Conservation (phyloP, 352 stramenopile genomes). For the Globisporangium sylvaticum region DNA sequence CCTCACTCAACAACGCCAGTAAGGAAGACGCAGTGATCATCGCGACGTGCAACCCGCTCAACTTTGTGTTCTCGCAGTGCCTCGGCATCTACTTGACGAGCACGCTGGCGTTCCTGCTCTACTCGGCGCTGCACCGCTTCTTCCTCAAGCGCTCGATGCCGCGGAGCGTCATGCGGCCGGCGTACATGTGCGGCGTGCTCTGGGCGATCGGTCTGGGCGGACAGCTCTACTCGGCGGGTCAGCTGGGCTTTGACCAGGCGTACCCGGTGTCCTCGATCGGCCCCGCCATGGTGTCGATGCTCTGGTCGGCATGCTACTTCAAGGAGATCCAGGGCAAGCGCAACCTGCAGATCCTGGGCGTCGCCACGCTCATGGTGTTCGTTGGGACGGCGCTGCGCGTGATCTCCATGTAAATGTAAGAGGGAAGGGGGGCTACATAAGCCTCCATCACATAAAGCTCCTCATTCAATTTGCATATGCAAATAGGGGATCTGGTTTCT, state of each 20-base stretch:
- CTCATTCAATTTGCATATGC: too few species aligned
- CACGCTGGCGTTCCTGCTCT: constrained; percentile 70
- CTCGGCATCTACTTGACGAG: constrained; percentile 78
- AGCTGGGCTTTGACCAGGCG: constrained; percentile 77
- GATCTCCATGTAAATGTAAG: constrained; percentile 26
- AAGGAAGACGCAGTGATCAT: constrained; percentile 25
- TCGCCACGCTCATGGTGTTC: constrained; percentile 63
- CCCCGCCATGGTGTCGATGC: constrained; percentile 79
- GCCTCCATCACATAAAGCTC: background rate
- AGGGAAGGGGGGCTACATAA: too few species aligned
- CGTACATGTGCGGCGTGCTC: constrained; percentile 74
- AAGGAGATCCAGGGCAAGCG: constrained; percentile 70
- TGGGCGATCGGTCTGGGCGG: constrained; percentile 67
- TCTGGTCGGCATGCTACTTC: constrained; percentile 81
- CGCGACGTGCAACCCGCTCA: constrained; percentile 69
- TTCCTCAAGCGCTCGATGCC: constrained; percentile 74
- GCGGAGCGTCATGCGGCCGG: constrained; percentile 73
- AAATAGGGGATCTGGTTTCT: background rate
- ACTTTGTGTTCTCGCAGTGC: constrained; percentile 84
- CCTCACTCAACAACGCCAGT: background rate
- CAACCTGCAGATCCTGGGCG: constrained; percentile 55
- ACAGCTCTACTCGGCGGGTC: constrained; percentile 69
- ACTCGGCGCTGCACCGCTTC: constrained; percentile 75
- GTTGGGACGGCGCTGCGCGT: constrained; percentile 65
- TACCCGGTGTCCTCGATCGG: constrained; percentile 80